These are phyloP conservation scores for Leucocoprinus leucothites DNA, from an alignment of 768 basidiomycete genomes.

Conservation along the genomic window DNA sequence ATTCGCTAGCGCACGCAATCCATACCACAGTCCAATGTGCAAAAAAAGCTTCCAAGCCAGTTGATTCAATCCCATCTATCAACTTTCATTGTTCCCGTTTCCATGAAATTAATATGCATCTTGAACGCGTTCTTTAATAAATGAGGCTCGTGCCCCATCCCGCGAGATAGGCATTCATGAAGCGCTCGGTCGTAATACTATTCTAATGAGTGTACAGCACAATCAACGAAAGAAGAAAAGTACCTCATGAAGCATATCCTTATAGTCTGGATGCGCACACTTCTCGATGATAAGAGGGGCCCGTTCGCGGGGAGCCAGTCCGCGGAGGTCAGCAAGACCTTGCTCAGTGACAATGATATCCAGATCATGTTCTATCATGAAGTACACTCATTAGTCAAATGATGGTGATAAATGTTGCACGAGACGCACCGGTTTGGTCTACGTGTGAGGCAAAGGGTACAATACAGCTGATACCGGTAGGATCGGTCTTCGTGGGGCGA, in stretches of 20 bases:
- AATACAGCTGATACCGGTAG: slow-evolving; percentile 47
- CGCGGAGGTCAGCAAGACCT: slow-evolving; percentile 45
- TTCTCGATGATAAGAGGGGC: slow-evolving; percentile 45
- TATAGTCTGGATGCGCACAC: slow-evolving; percentile 47
- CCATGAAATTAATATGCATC: slow-evolving; percentile 31
- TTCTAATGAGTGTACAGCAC: background rate
- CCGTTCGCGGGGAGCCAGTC: slow-evolving; percentile 42
- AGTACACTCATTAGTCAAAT: background rate
- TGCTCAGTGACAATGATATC: slow-evolving; percentile 48
- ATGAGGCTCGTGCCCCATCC: slow-evolving; percentile 46
- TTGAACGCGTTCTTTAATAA: slow-evolving; percentile 41
- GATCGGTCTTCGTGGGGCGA: slow-evolving; percentile 44
- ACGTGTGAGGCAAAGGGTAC: slow-evolving; percentile 46
- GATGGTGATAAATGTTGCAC: background rate
- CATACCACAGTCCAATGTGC: too few relatives aligned
- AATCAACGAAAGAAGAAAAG: slow-evolving; percentile 3
- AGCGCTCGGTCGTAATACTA: slow-evolving; percentile 43
- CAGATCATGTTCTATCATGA: slow-evolving; percentile 38
- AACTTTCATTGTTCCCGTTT: slow-evolving; percentile 38
- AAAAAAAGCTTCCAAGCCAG: too few relatives aligned
- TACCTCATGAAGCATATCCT: slow-evolving; percentile 36
- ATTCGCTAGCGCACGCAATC: too few relatives aligned
- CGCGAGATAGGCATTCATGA: slow-evolving; percentile 39
- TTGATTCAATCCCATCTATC: slow-evolving; percentile 31
- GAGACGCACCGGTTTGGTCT: slow-evolving; percentile 41